phyloP scores from a whole-genome alignment of 2,329 filamentous ascomycete genomes.

The Nakataea oryzae region DNA sequence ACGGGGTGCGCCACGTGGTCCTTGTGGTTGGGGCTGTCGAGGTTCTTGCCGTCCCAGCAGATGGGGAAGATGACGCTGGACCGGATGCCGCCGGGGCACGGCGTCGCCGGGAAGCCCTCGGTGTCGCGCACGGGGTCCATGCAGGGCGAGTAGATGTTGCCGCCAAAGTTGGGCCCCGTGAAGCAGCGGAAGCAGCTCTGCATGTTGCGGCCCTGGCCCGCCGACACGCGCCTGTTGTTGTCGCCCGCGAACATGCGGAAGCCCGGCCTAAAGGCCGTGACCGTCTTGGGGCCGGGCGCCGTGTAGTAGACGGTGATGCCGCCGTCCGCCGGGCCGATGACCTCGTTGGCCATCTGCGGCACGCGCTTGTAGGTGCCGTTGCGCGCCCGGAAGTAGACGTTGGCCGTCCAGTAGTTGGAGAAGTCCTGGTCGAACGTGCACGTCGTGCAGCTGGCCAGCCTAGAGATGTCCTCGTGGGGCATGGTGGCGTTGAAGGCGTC shows the following conservation, averaged over 20 bases:
- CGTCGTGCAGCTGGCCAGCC: slow-evolving; percentile 13
- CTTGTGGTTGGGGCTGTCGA: slow-evolving; percentile 30
- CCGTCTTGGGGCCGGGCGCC: slow-evolving; percentile 17
- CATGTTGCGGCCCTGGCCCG: slow-evolving; percentile 14
- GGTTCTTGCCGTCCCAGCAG: slow-evolving; percentile 34
- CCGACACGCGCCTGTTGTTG: slow-evolving; percentile 16
- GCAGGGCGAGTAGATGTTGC: slow-evolving; percentile 25
- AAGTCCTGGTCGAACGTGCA: slow-evolving; percentile 22
- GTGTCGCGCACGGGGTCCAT: slow-evolving; percentile 30
- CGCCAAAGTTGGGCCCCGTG: slow-evolving; percentile 25
- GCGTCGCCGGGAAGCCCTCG: slow-evolving; percentile 25
- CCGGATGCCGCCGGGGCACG: slow-evolving; percentile 30
- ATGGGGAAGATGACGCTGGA: slow-evolving; percentile 32
- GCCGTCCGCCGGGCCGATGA: slow-evolving; percentile 18
- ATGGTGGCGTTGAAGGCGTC: slow-evolving; percentile 18
- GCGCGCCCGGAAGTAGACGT: slow-evolving; percentile 15
- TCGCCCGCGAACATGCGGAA: slow-evolving; percentile 30
- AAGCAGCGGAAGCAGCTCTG: slow-evolving; percentile 28
- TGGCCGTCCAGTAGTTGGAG: slow-evolving; percentile 23
- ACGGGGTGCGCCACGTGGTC: slow-evolving; percentile 29
- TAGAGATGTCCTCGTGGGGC: slow-evolving; percentile 13
- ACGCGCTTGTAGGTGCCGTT: slow-evolving; percentile 22
- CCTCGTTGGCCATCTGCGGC: slow-evolving; percentile 21
- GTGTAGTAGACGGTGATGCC: slow-evolving; percentile 29
- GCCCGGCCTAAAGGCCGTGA: slow-evolving; percentile 27